Conservation (phyloP, 495 filamentous ascomycete genomes). For the Articulospora tetracladia region DNA sequence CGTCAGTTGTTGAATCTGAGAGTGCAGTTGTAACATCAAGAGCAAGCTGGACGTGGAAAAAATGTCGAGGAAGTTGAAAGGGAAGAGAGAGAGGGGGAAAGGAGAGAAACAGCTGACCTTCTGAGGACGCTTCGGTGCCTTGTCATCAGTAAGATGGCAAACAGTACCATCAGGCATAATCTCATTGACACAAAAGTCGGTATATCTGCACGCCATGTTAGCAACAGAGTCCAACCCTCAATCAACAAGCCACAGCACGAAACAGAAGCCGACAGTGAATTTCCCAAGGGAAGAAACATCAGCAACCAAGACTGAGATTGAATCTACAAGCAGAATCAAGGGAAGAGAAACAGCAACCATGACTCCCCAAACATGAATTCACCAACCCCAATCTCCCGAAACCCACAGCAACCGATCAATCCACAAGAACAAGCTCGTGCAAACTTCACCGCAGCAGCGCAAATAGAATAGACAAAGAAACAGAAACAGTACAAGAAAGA, state of each 20-base stretch:
- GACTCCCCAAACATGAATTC: not conserved
- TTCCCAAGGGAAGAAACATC: too few relatives aligned
- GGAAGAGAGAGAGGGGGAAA: not conserved
- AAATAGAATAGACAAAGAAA: not conserved
- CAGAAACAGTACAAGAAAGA: not conserved
- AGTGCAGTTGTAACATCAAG: too few relatives aligned
- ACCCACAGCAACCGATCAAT: too few relatives aligned
- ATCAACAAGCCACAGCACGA: not conserved
- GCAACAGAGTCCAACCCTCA: not conserved
- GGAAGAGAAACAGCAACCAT: too few relatives aligned
- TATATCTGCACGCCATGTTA: conserved; percentile 56
- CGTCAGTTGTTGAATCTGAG: too few relatives aligned
- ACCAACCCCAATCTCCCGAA: too few relatives aligned
- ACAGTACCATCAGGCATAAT: conserved; percentile 76
- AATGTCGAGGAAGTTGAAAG: not conserved
- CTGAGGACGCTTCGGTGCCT: conserved; percentile 30
- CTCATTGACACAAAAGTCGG: conserved; percentile 94
- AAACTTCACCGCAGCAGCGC: not conserved
- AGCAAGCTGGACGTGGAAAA: too few relatives aligned
- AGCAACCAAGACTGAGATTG: too few relatives aligned
- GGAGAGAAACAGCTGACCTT: not conserved
- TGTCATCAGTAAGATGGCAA: conserved; percentile 61
- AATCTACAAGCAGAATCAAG: too few relatives aligned
- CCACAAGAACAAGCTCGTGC: not conserved
- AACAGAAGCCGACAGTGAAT: not conserved